These are phyloP conservation scores for Ensete ventricosum DNA, from an alignment of 176 grass and related monocot species.

Conservation along the genomic window DNA sequence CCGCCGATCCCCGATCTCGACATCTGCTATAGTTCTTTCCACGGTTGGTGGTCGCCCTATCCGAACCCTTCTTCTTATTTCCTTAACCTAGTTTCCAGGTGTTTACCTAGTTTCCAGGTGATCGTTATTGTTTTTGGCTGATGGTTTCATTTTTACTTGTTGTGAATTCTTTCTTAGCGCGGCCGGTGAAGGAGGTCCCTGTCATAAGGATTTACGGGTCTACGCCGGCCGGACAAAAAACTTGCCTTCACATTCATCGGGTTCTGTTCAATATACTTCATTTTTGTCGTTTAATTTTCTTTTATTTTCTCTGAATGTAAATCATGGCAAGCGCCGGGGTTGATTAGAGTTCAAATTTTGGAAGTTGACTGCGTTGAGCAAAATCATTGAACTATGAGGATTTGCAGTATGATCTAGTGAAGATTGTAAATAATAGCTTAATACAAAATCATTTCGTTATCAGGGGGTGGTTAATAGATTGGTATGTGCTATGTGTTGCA, in stretches of 20 bases:
- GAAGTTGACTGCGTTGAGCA: not conserved
- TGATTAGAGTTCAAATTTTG: too few species aligned
- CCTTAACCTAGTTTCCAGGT: not conserved
- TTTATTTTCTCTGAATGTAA: too few species aligned
- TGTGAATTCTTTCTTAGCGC: slow-evolving; percentile 23
- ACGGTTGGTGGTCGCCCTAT: slow-evolving; percentile 32
- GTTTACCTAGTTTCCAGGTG: not conserved
- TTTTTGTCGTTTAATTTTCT: not conserved
- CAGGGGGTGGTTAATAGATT: too few species aligned
- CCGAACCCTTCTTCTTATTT: not conserved
- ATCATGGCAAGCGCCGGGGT: too few species aligned
- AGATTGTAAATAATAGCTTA: too few species aligned
- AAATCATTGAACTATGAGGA: too few species aligned
- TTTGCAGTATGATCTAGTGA: too few species aligned
- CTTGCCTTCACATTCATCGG: slow-evolving; percentile 85
- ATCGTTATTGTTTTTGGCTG: not conserved
- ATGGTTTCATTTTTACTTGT: not conserved
- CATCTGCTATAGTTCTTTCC: slow-evolving; percentile 62
- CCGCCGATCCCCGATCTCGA: slow-evolving; percentile 57
- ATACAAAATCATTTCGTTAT: too few species aligned
- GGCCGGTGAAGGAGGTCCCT: slow-evolving; percentile 54
- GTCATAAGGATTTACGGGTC: slow-evolving; percentile 90
- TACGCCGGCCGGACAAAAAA: slow-evolving; percentile 79
- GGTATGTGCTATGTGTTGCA: too few species aligned
- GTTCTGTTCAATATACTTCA: slow-evolving; percentile 25